Conservation (phyloP, 2,329 filamentous ascomycete genomes). For the Leptodontidium sp. region DNA sequence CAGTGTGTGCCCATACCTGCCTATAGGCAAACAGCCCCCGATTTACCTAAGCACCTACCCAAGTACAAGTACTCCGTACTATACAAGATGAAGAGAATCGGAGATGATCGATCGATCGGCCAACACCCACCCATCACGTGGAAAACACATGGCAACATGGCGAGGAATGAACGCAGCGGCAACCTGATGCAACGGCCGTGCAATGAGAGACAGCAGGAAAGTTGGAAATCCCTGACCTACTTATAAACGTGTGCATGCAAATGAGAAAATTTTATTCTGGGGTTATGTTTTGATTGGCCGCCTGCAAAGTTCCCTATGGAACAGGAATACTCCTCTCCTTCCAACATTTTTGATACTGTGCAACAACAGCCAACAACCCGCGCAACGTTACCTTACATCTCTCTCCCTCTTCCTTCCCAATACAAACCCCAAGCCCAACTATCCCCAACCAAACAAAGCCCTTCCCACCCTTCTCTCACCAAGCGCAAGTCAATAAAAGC, state of each 20-base stretch:
- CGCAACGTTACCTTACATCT: background rate
- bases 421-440: too few species aligned
- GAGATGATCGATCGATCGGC: background rate
- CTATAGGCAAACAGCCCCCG: too few species aligned
- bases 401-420: background rate
- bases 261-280: background rate
- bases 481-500: background rate
- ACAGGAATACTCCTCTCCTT: too few species aligned
- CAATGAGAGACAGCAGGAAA: constrained; percentile 11
- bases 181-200: background rate
- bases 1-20: too few species aligned
- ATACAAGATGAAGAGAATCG: background rate
- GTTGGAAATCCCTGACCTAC: background rate
- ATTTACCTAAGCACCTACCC: background rate
- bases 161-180: too few species aligned
- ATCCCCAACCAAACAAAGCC: too few species aligned
- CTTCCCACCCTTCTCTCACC: too few species aligned
- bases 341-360: too few species aligned
- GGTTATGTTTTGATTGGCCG: too few species aligned
- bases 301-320: constrained; percentile 50
- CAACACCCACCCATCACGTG: constrained; percentile 16
- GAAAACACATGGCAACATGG: constrained; percentile 15
- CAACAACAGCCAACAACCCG: too few species aligned
- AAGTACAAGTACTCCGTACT: background rate
- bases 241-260: background rate